Percentiles rank a stretch among this genome's conserved stretches.
Evolutionary conservation across 345 rosid genomes (phyloP).

Genomic region (rapeseed (Brassica napus)): DNA sequence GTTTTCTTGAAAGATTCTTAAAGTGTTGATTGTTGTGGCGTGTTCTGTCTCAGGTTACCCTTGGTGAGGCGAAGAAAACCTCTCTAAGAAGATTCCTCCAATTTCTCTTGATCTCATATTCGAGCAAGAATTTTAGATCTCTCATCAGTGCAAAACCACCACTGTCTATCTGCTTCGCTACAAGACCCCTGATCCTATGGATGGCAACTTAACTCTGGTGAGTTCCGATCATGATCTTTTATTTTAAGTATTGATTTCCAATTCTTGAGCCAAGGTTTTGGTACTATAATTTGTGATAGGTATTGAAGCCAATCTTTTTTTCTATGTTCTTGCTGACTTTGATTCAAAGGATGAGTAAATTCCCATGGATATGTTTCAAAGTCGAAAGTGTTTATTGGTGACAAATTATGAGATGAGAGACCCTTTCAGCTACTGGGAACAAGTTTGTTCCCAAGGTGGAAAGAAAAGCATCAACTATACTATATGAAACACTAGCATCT

Average conservation of each 20-base stretch:
- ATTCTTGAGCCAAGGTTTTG: background rate
- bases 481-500: background rate
- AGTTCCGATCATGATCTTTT: background rate
- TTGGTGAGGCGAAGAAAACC: conserved; percentile 63
- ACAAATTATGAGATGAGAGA: no score
- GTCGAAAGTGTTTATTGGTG: no score
- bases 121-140: conserved; percentile 70
- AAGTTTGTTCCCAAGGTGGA: conserved; percentile 94
- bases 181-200: conserved; percentile 14
- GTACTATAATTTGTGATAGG: background rate
- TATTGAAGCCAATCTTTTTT: background rate
- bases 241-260: background rate
- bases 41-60: conserved; percentile 49
- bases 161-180: conserved; percentile 69
- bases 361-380: no score
- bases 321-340: background rate
- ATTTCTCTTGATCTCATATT: conserved; percentile 59
- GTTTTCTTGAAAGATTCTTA: background rate
- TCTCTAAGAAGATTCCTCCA: conserved; percentile 56
- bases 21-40: background rate
- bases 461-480: conserved; percentile 76
- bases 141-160: conserved; percentile 67
- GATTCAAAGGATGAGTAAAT: no score
- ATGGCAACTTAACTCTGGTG: conserved; percentile 28
- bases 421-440: conserved; percentile 77